Base-by-base conservation (phyloP, 805 yeast genomes). In the Jamesozyma lodderae region DNA sequence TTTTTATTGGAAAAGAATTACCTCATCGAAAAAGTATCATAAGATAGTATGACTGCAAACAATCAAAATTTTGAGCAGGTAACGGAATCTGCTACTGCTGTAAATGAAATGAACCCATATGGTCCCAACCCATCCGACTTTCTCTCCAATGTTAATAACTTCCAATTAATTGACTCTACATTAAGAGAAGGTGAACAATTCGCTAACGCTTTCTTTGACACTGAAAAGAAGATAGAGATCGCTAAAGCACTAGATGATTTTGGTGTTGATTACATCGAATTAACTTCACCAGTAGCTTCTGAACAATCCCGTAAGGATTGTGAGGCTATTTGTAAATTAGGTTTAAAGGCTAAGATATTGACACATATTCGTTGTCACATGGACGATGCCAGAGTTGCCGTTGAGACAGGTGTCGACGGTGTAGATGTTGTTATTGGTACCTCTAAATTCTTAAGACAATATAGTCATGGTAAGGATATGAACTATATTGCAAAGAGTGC, bases 361-460 rank as follows among this genome's bases (percentile, higher is more conserved):
- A 90, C 98, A 35, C 97, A 90, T 64, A 92, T 92, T 51, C 78
- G 97, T 66, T 90, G 98, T 67, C 96, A 90, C 68, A 90, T 90
- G 96, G 97, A 90, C 64, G 98, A 92, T 57, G 98, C 97, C 41
- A 75, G 81, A 54, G 84, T 92, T 43, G 98, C 98, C 5, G 98
- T 90, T 34, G 92, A 85, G 58, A 90, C 97, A 28, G 97, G 98
- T 62, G 98, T 92, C 38, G 97, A 92, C 62, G 98, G 97, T 67
- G 97, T 90, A 45, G 96, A 92, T 68, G 96, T 90, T 41, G 96
- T 90, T 43, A 90, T 90, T 64, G 97, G 97, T 48, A 90, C 97
- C 17, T 88, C 96, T 23, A 94, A 83, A 64, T 92, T 87, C 63
- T 72, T 92, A 56, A 80, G 97, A 66, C 82, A 88, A 64, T 88